phyloP scores from a whole-genome alignment of 2,329 filamentous ascomycete species.

The Botryotinia calthae region DNA sequence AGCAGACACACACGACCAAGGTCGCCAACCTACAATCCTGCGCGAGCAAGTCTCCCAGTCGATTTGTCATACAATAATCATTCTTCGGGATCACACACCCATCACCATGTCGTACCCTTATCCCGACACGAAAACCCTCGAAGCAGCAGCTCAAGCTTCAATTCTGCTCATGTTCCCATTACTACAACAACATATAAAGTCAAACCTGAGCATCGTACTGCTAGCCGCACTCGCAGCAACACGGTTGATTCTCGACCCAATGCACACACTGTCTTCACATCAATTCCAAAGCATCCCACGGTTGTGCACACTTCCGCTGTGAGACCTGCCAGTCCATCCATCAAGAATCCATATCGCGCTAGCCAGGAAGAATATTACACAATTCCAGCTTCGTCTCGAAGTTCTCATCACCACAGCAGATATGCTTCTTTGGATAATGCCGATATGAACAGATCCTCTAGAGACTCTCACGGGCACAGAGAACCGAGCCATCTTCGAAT shows the following conservation, averaged over 20 bases:
- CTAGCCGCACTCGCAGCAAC: constrained; percentile 47
- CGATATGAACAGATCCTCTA: constrained; percentile 40
- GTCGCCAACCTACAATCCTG: constrained; percentile 49
- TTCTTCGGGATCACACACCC: background rate
- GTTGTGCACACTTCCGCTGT: constrained; percentile 34
- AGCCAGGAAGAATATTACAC: constrained; percentile 55
- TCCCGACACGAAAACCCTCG: constrained; percentile 39
- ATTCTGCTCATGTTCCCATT: constrained; percentile 38
- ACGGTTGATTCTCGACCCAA: constrained; percentile 52
- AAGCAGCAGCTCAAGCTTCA: constrained; percentile 39
- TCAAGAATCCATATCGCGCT: constrained; percentile 52
- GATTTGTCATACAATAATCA: constrained; percentile 38
- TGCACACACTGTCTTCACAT: constrained; percentile 53
- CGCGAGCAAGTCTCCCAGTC: constrained; percentile 53
- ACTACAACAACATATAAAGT: constrained; percentile 58
- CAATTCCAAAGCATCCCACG: constrained; percentile 43
- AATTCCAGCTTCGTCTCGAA: constrained; percentile 57
- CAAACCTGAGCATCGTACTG: constrained; percentile 50
- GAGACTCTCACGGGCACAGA: constrained; percentile 22
- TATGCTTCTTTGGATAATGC: constrained; percentile 52
- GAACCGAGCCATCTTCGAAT: constrained; percentile 29
- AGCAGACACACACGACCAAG: constrained; percentile 46
- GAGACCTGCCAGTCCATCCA: constrained; percentile 47
- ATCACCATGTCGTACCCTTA: constrained; percentile 52
- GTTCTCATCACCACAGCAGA: constrained; percentile 39